These are phyloP conservation scores for Haematococcus sp. DNA, from an alignment of 139 green algal species.

Conservation along the genomic window DNA sequence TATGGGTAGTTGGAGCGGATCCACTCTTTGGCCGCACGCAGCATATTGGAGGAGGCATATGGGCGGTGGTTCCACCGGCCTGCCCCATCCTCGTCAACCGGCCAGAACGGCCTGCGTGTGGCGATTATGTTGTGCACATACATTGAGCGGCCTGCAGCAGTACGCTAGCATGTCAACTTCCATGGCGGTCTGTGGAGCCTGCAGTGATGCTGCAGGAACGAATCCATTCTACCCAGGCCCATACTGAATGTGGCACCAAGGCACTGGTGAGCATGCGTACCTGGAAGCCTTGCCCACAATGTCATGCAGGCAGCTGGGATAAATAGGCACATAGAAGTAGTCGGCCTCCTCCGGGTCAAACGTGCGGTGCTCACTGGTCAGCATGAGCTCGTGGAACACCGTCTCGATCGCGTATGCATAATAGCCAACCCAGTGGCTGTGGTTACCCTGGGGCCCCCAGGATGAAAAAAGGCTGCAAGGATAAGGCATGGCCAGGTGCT, in stretches of 20 bases:
- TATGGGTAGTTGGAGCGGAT: conserved; percentile 23
- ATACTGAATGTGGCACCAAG: too few relatives aligned
- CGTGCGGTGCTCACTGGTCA: conserved; percentile 23
- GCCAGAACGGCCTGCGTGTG: conserved; percentile 28
- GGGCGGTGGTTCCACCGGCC: neutral
- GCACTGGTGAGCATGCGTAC: too few relatives aligned
- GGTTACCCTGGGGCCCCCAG: conserved; percentile 18
- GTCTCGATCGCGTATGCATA: conserved; percentile 46
- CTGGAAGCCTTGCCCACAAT: conserved; percentile 14
- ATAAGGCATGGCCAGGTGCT: too few relatives aligned
- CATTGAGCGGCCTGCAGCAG: too few relatives aligned
- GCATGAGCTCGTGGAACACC: conserved; percentile 60
- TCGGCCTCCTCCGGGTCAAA: conserved; percentile 53
- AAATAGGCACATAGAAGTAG: conserved; percentile 57
- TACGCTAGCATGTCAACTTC: too few relatives aligned
- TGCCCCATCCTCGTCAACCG: conserved; percentile 19
- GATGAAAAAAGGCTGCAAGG: too few relatives aligned
- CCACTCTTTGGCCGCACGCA: conserved; percentile 13
- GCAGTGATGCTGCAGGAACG: too few relatives aligned
- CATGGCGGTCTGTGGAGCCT: too few relatives aligned
- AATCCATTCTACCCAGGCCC: too few relatives aligned
- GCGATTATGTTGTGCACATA: too few relatives aligned
- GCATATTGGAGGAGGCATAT: conserved; percentile 30
- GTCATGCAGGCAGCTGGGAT: conserved; percentile 9
- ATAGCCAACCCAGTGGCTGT: conserved; percentile 13